Percentiles rank a stretch among this genome's conserved stretches.
phyloP scores from a whole-genome alignment of 305 asterid species.

The Fraxinus xanthoxyloides region DNA sequence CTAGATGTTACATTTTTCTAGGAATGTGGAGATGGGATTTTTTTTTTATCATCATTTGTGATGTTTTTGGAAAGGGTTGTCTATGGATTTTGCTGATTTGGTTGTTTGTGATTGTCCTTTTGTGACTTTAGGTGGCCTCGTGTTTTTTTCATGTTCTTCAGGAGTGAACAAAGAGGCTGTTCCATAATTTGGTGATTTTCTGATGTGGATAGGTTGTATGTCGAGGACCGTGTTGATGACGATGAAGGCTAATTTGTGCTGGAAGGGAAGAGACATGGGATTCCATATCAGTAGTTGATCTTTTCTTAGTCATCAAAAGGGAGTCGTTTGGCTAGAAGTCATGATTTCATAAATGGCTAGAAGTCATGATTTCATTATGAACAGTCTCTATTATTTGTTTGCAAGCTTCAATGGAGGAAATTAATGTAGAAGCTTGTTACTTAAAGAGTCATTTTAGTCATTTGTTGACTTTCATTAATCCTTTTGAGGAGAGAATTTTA shows the following conservation, averaged over 20 bases:
- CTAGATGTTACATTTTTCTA: background rate
- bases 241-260: background rate
- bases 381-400: background rate
- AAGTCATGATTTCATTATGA: background rate
- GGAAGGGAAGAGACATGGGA: background rate
- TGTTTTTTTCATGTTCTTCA: background rate
- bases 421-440: background rate
- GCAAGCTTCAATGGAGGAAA: background rate
- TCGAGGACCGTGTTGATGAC: background rate
- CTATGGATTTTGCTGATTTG: background rate
- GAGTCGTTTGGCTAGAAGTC: background rate
- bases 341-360: background rate
- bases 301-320: background rate
- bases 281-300: background rate
- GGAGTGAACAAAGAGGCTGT: background rate
- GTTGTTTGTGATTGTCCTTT: background rate
- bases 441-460: background rate
- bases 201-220: background rate
- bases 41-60: background rate
- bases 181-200: background rate
- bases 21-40: background rate
- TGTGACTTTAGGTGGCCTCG: background rate
- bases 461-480: background rate
- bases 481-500: background rate
- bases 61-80: no score